Conservation (phyloP, 495 filamentous ascomycete species). For the Penicillium waksmanii region DNA sequence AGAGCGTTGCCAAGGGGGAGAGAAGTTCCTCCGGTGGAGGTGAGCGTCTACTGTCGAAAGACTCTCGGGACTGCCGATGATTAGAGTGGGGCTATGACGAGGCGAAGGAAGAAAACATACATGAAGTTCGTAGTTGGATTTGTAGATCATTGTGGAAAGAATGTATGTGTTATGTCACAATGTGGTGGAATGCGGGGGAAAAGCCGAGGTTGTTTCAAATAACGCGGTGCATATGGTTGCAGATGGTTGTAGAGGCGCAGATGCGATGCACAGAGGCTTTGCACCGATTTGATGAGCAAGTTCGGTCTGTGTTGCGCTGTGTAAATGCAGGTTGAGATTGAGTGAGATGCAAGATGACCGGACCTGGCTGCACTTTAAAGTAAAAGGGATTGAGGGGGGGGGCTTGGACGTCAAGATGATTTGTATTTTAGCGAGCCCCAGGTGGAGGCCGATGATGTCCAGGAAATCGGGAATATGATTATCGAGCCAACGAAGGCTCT, state of each 20-base stretch:
- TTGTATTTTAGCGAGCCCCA: constrained; percentile 6
- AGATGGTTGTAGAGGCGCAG: neutral
- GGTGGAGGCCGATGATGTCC: constrained; percentile 8
- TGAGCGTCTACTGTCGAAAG: constrained; percentile 32
- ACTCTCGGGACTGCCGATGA: constrained; percentile 27
- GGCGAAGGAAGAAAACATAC: constrained; percentile 25
- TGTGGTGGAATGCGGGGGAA: constrained; percentile 2
- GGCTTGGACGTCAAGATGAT: constrained; percentile 13
- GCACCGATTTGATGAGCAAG: neutral
- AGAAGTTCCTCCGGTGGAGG: constrained; percentile 40
- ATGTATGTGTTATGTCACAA: neutral
- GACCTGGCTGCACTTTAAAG: constrained; percentile 13
- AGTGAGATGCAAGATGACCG: constrained; percentile 16
- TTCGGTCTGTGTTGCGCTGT: neutral
- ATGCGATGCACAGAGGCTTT: constrained; percentile 2
- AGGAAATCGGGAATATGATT: constrained; percentile 7
- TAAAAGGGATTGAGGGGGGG: constrained; percentile 10
- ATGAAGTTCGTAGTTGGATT: constrained; percentile 51
- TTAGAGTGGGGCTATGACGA: constrained; percentile 1
- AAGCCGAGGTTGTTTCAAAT: constrained; percentile 8
- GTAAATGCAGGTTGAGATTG: constrained; percentile 6
- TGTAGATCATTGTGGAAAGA: constrained; percentile 41
- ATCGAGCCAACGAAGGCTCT: neutral
- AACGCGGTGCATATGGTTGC: constrained; percentile 1
- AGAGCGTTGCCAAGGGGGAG: constrained; percentile 42